phyloP scores from a whole-genome alignment of 1,284 basidiomycete species.

The Tilletiopsis washingtonensis region DNA sequence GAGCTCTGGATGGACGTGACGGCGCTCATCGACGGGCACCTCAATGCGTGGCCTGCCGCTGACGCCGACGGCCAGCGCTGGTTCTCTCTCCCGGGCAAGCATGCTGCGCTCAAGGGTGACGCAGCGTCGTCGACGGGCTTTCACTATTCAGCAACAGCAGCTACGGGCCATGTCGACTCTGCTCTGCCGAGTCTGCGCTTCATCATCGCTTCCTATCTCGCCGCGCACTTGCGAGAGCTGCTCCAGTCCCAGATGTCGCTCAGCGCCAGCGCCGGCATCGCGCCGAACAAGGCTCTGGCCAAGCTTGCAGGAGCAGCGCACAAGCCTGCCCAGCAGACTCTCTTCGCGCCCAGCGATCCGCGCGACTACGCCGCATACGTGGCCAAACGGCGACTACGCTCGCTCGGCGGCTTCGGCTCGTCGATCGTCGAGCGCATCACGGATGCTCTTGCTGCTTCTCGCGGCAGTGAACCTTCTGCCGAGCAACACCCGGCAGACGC shows the following conservation, averaged over 20 bases:
- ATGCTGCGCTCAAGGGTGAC: no score
- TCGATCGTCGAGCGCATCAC: slow-evolving; percentile 16
- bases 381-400: no score
- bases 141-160: not conserved
- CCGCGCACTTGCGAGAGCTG: slow-evolving; percentile 33
- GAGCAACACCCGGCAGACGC: no score
- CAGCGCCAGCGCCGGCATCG: slow-evolving; percentile 47
- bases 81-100: not conserved
- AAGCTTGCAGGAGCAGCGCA: slow-evolving; percentile 44
- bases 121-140: not conserved
- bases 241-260: slow-evolving; percentile 44
- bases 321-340: slow-evolving; percentile 48
- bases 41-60: slow-evolving; percentile 4
- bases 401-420: slow-evolving; percentile 30
- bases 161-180: slow-evolving; percentile 10
- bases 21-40: slow-evolving; percentile 40
- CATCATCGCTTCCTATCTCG: slow-evolving; percentile 41
- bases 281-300: slow-evolving; percentile 43
- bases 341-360: slow-evolving; percentile 32
- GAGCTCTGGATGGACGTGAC: slow-evolving; percentile 49
- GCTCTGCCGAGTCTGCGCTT: slow-evolving; percentile 12
- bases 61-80: not conserved
- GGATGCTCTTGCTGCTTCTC: no score
- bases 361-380: slow-evolving; percentile 15
- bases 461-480: no score